Evolutionary conservation across 495 filamentous ascomycete genomes (phyloP).

Genomic region (Xylaria flabelliformis): DNA sequence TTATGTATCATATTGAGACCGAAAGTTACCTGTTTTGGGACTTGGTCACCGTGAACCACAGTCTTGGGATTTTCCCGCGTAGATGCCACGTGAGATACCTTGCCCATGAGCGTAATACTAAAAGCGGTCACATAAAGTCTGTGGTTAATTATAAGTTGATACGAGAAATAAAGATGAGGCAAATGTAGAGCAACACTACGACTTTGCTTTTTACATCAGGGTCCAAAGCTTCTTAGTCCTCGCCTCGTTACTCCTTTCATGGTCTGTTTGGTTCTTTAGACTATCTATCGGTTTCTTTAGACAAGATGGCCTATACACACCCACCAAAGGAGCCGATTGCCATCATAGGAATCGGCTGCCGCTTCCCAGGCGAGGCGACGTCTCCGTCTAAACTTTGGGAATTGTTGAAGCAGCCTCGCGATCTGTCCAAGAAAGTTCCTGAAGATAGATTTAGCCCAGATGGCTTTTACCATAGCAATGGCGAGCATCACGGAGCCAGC

Average conservation of each 20-base stretch:
- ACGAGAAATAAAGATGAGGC: not conserved
- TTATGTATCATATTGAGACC: not conserved
- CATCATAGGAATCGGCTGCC: not conserved
- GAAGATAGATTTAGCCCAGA: not conserved
- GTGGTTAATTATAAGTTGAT: not conserved
- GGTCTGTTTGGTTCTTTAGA: not conserved
- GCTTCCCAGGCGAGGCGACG: not conserved
- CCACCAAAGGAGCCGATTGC: not conserved
- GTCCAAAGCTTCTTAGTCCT: not conserved
- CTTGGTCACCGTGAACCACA: not conserved
- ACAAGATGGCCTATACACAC: not conserved
- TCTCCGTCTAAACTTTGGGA: not conserved
- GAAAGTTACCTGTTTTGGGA: not conserved
- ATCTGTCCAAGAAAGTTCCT: not conserved
- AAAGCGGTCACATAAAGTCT: not conserved
- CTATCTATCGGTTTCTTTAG: not conserved
- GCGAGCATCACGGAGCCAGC: not conserved
- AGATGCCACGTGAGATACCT: not conserved
- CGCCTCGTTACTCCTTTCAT: not conserved
- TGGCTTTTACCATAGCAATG: not conserved
- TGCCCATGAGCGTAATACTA: not conserved
- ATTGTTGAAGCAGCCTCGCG: not conserved
- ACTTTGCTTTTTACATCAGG: not conserved
- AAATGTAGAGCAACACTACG: not conserved
- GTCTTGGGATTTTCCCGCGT: not conserved